Percentiles rank a stretch among this genome's conserved stretches.
Conservation (phyloP, 2,329 filamentous ascomycete genomes). For the Stagonosporopsis tanaceti region DNA sequence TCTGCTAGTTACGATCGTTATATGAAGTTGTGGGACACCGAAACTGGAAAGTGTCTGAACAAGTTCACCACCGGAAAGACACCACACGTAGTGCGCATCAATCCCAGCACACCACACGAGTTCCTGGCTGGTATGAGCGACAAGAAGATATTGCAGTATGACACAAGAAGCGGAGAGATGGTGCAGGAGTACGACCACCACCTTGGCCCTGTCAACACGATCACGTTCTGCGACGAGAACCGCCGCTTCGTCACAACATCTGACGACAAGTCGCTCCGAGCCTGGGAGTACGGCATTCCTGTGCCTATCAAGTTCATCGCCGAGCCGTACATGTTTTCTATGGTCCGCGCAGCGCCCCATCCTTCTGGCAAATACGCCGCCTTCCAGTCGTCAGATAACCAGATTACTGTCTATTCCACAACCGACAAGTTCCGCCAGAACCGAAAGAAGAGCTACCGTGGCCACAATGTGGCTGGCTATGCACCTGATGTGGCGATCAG, state of each 20-base stretch:
- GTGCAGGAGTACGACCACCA: slow-evolving; percentile 99
- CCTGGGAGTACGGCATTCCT: slow-evolving; percentile 98
- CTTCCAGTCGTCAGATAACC: slow-evolving; percentile 93
- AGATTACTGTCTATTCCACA: slow-evolving; percentile 93
- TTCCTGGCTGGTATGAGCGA: slow-evolving; percentile 97
- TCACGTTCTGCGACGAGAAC: slow-evolving; percentile 94
- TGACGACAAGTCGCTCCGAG: slow-evolving; percentile 93
- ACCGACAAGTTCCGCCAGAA: slow-evolving; percentile 98
- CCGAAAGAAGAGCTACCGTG: slow-evolving; percentile 93
- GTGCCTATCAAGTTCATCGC: slow-evolving; percentile 99
- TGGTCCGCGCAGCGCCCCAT: slow-evolving; percentile 85
- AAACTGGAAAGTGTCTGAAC: slow-evolving; percentile 86
- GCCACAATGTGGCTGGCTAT: slow-evolving; percentile 95
- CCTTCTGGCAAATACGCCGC: slow-evolving; percentile 93
- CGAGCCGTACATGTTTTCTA: slow-evolving; percentile 96
- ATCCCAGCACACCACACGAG: slow-evolving; percentile 83
- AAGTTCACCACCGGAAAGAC: slow-evolving; percentile 95
- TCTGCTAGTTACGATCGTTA: slow-evolving; percentile 92
- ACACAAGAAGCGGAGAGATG: slow-evolving; percentile 80
- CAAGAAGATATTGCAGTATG: slow-evolving; percentile 98
- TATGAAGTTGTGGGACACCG: slow-evolving; percentile 98
- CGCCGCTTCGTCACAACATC: slow-evolving; percentile 97
- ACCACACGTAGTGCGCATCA: slow-evolving; percentile 93
- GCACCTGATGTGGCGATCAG: slow-evolving; percentile 88
- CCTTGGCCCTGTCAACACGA: slow-evolving; percentile 95